Evolutionary conservation across 352 stramenopile species (phyloP).

Genomic region (Elongisporangium anandrum): DNA sequence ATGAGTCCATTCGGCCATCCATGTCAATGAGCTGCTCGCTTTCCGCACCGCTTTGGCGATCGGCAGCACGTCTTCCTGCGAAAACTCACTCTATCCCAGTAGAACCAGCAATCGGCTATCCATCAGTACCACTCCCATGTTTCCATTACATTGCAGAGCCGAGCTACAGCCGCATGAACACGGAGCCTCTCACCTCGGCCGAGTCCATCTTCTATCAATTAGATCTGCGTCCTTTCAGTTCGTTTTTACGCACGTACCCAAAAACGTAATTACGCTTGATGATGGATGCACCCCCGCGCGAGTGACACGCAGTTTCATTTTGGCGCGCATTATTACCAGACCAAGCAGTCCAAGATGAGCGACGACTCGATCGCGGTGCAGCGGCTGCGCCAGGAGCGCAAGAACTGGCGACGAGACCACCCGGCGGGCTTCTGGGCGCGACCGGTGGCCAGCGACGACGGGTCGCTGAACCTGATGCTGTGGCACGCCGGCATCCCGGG

Average conservation of each 20-base stretch:
- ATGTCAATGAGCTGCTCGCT: background rate
- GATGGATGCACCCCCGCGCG: background rate
- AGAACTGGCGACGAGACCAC: conserved; percentile 94
- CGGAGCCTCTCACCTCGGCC: conserved; percentile 24
- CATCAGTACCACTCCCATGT: background rate
- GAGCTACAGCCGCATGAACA: background rate
- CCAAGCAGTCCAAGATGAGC: conserved; percentile 36
- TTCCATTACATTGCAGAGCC: background rate
- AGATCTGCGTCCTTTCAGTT: background rate
- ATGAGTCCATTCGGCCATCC: background rate
- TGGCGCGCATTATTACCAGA: background rate
- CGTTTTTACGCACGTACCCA: background rate
- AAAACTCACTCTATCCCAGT: conserved; percentile 59
- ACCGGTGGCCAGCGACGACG: conserved; percentile 89
- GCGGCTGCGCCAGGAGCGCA: conserved; percentile 90
- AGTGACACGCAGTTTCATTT: background rate
- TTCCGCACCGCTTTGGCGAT: conserved; percentile 59
- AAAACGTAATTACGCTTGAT: conserved; percentile 11
- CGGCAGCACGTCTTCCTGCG: conserved; percentile 67
- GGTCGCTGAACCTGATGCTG: conserved; percentile 95
- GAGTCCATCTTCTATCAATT: conserved; percentile 38
- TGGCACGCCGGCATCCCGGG: conserved; percentile 97
- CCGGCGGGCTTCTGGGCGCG: conserved; percentile 97
- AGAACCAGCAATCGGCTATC: background rate
- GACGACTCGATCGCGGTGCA: conserved; percentile 89